Conservation (phyloP, 73 alveolate species). For the Paramecium sexaurelia region DNA sequence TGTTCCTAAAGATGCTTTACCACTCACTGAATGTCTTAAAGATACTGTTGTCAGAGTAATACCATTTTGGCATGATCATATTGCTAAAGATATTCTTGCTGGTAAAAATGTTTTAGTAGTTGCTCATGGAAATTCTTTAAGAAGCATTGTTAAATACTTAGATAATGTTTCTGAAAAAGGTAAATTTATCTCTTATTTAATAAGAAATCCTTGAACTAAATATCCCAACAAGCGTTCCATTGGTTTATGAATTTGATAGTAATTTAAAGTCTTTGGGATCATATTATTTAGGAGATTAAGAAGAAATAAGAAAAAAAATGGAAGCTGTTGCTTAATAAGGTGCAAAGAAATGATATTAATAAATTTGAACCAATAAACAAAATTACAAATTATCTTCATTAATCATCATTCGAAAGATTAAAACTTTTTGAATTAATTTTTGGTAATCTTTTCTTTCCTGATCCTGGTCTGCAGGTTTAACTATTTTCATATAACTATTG, state of each 20-base stretch:
- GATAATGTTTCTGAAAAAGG: constrained; percentile 93
- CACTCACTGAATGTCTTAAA: constrained; percentile 94
- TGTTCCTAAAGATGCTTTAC: constrained; percentile 89
- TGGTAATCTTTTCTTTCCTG: constrained; percentile 50
- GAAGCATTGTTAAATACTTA: constrained; percentile 97
- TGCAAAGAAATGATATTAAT: not conserved
- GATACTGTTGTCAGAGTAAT: constrained; percentile 92
- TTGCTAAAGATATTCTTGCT: constrained; percentile 85
- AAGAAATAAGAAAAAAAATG: constrained; percentile 84
- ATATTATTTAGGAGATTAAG: constrained; percentile 77
- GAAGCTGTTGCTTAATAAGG: constrained; percentile 90
- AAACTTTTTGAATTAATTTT: constrained; percentile 43
- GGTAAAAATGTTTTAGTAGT: constrained; percentile 93
- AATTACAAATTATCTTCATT: not conserved
- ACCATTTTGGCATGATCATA: constrained; percentile 95
- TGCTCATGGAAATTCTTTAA: constrained; percentile 98
- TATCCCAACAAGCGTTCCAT: constrained; percentile 97
- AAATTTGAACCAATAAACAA: not conserved
- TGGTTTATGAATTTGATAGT: constrained; percentile 96
- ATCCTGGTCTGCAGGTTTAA: not conserved
- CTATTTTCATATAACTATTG: not conserved
- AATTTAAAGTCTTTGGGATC: constrained; percentile 88
- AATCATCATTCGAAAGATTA: not conserved
- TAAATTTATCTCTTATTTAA: constrained; percentile 54
- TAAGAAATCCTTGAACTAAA: constrained; percentile 71